Conservation (phyloP, 2,329 filamentous ascomycete species). For the Xylaria sp. region DNA sequence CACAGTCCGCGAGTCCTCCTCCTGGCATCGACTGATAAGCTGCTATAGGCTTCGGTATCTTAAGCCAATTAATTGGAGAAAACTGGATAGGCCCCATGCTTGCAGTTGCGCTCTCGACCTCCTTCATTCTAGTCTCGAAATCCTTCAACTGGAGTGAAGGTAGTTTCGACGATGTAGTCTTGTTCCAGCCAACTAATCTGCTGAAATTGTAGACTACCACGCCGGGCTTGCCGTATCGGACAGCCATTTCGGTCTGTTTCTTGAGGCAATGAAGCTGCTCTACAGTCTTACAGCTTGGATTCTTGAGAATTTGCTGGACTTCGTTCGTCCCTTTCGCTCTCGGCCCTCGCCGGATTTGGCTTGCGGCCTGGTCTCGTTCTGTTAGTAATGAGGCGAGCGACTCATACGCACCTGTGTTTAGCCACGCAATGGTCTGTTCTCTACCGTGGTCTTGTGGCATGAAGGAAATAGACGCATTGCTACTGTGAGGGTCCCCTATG, state of each 20-base stretch:
- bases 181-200: slow-evolving; percentile 40
- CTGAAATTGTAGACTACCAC: slow-evolving; percentile 41
- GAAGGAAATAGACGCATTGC: slow-evolving; percentile 29
- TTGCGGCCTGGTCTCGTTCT: slow-evolving; percentile 38
- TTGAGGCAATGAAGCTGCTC: slow-evolving; percentile 35
- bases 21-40: neutral
- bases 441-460: slow-evolving; percentile 36
- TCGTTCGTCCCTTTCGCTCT: slow-evolving; percentile 39
- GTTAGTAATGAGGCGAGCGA: slow-evolving; percentile 33
- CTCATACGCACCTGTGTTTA: slow-evolving; percentile 33
- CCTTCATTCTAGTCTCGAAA: slow-evolving; percentile 5
- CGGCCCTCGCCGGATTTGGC: slow-evolving; percentile 30
- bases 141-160: slow-evolving; percentile 38
- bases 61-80: slow-evolving; percentile 39
- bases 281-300: slow-evolving; percentile 38
- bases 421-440: slow-evolving; percentile 37
- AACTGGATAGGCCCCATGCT: slow-evolving; percentile 1
- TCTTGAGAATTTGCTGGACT: slow-evolving; percentile 37
- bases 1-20: neutral
- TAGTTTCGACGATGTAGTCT: slow-evolving; percentile 8
- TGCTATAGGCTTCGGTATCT: slow-evolving; percentile 2
- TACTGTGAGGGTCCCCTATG: neutral
- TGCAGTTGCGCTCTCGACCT: neutral
- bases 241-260: slow-evolving; percentile 34
- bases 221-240: slow-evolving; percentile 37